Conservation (phyloP, 371 early-diverging fungal species). For the Mucor irregularis region DNA sequence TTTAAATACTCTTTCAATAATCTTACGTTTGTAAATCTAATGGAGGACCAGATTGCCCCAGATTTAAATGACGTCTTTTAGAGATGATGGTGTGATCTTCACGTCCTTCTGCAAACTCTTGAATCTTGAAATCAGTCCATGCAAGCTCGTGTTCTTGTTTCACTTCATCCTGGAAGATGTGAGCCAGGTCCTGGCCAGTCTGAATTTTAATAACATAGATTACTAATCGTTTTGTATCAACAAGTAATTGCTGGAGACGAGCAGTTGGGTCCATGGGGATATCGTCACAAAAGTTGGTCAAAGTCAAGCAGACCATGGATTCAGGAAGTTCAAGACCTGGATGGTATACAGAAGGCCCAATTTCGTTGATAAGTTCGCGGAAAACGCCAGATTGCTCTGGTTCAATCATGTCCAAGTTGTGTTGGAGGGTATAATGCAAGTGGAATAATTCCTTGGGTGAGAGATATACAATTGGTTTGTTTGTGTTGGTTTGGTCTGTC, state of each 20-base stretch:
- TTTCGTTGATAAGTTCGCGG: constrained; percentile 74
- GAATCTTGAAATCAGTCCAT: constrained; percentile 61
- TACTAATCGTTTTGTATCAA: constrained; percentile 89
- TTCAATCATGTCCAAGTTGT: constrained; percentile 68
- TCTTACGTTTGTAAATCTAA: constrained; percentile 41
- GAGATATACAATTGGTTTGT: constrained; percentile 89
- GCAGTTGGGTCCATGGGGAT: constrained; percentile 64
- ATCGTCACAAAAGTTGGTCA: constrained; percentile 70
- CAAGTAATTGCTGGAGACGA: constrained; percentile 70
- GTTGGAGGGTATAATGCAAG: constrained; percentile 78
- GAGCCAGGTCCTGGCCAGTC: constrained; percentile 75
- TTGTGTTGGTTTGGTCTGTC: constrained; percentile 79
- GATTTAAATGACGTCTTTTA: constrained; percentile 35
- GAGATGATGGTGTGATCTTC: constrained; percentile 11
- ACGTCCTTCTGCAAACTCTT: constrained; percentile 35
- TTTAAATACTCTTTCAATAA: background rate
- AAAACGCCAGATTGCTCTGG: constrained; percentile 74
- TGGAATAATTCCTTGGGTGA: constrained; percentile 88
- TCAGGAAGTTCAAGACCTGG: constrained; percentile 56
- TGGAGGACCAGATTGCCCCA: constrained; percentile 30
- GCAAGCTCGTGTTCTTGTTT: constrained; percentile 71
- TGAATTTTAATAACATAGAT: constrained; percentile 83
- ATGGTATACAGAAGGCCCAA: constrained; percentile 76
- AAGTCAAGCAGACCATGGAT: constrained; percentile 67
- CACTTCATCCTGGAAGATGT: constrained; percentile 78